Percentiles rank a stretch among this genome's conserved stretches.
phyloP scores from a whole-genome alignment of 164 flowering plant genomes.

The Liriodendron chinense region DNA sequence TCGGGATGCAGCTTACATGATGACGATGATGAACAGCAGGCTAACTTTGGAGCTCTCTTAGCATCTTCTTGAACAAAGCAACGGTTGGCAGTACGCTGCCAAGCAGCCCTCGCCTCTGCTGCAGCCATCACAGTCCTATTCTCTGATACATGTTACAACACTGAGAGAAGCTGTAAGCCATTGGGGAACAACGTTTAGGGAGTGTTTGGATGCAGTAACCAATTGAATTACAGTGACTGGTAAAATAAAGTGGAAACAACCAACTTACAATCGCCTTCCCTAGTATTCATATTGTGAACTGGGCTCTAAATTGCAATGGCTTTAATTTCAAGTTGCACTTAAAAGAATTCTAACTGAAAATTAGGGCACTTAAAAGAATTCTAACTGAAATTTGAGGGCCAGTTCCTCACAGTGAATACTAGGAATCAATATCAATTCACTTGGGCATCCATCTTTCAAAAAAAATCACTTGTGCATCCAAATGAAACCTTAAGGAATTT shows the following conservation, averaged over 20 bases:
- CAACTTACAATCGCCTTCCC: background rate
- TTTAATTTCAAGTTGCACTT: background rate
- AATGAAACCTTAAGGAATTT: background rate
- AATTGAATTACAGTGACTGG: background rate
- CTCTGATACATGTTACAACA: conserved; percentile 3
- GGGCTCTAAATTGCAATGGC: background rate
- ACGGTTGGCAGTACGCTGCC: conserved; percentile 93
- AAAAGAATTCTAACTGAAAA: background rate
- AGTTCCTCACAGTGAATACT: background rate
- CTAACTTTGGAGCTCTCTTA: conserved; percentile 68
- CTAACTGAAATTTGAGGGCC: background rate
- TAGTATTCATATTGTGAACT: background rate
- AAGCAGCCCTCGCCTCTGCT: conserved; percentile 90
- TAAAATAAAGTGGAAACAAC: background rate
- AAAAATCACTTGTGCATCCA: background rate
- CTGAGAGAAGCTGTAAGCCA: background rate
- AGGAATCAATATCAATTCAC: background rate
- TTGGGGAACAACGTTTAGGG: background rate
- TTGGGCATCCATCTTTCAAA: too few relatives aligned
- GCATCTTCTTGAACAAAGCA: conserved; percentile 96
- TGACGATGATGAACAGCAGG: conserved; percentile 53
- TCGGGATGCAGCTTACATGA: conserved; percentile 26
- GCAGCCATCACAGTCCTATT: conserved; percentile 58
- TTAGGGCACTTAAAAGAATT: background rate
- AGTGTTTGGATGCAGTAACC: background rate